Evolutionary conservation across 768 basidiomycete species (phyloP).

Genomic region (Lactarius psammicola): DNA sequence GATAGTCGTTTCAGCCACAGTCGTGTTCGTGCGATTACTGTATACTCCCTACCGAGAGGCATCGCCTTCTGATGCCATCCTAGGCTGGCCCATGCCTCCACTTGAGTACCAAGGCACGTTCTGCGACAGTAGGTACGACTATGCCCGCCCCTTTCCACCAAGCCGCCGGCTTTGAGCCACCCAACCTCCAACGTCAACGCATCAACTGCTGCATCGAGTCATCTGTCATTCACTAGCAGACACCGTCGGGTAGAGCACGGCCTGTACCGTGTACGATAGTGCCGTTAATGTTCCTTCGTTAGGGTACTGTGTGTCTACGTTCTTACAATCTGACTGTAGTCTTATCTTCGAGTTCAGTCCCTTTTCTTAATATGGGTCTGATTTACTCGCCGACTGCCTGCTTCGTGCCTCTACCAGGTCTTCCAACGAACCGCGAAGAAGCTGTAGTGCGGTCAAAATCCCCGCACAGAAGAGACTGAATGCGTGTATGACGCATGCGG

Average conservation of each 20-base stretch:
- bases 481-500: not conserved
- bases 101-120: not conserved
- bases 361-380: not conserved
- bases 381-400: not conserved
- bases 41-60: too few species aligned
- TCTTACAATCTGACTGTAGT: not conserved
- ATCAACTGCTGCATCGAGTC: not conserved
- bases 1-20: not conserved
- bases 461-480: not conserved
- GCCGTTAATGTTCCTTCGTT: not conserved
- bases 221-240: not conserved
- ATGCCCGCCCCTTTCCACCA: not conserved
- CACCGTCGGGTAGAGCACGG: not conserved
- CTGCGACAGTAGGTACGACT: not conserved
- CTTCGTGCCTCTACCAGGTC: not conserved
- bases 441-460: not conserved
- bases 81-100: not conserved
- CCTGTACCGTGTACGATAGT: not conserved
- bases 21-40: not conserved
- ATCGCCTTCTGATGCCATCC: not conserved
- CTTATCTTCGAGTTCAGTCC: not conserved
- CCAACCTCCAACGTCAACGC: not conserved
- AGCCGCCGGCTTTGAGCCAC: not conserved
- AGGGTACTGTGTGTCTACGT: not conserved
- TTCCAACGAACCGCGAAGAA: not conserved